Evolutionary conservation across 2,329 filamentous ascomycete species (phyloP).

Genomic region (Sordariomycetes sp.): DNA sequence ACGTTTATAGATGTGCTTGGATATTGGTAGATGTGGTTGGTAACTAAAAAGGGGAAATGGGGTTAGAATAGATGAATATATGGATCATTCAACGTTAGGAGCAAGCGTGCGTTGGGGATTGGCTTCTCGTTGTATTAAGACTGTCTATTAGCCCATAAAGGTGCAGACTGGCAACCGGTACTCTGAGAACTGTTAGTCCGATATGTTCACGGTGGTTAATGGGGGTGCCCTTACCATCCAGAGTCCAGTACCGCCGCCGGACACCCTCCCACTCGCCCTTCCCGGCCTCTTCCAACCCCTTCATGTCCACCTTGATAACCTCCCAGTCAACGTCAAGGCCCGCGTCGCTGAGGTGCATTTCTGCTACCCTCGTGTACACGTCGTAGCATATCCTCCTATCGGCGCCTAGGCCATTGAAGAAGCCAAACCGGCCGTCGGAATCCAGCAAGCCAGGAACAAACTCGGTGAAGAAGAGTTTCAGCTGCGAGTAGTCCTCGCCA

Average conservation of each 20-base stretch:
- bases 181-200: conserved; percentile 24
- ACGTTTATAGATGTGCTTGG: neutral
- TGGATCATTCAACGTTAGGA: neutral
- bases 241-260: conserved; percentile 76
- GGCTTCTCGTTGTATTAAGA: neutral
- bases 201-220: neutral
- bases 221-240: conserved; percentile 43
- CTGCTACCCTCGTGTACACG: conserved; percentile 83
- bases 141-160: conserved; percentile 45
- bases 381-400: conserved; percentile 91
- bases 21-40: neutral
- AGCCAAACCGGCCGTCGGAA: conserved; percentile 62
- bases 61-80: neutral
- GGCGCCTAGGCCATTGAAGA: conserved; percentile 84
- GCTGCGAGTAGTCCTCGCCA: conserved; percentile 79
- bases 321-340: conserved; percentile 85
- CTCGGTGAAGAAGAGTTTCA: conserved; percentile 80
- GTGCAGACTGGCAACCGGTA: conserved; percentile 65
- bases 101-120: neutral
- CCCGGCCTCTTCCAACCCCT: conserved; percentile 48
- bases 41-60: neutral
- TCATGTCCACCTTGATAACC: conserved; percentile 58
- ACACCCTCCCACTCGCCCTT: conserved; percentile 80
- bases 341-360: conserved; percentile 81
- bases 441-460: conserved; percentile 70